phyloP scores from a whole-genome alignment of 345 rosid species.

The Citrus glauca region DNA sequence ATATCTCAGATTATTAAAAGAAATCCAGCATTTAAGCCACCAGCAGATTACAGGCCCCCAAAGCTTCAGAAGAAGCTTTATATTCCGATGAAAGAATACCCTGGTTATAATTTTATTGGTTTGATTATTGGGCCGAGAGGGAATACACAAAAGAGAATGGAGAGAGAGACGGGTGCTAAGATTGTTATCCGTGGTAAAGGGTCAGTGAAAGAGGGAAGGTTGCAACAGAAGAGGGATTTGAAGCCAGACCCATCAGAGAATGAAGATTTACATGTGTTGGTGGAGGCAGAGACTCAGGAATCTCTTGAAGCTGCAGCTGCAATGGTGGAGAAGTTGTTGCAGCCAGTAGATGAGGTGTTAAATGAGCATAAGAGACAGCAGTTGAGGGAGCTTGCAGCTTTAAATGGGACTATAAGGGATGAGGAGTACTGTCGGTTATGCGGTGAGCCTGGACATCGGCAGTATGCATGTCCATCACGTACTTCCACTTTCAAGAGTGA shows the following conservation, averaged over 20 bases:
- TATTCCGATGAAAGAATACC: conserved; percentile 91
- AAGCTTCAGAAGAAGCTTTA: conserved; percentile 97
- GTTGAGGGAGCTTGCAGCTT: conserved; percentile 90
- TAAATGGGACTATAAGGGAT: conserved; percentile 98
- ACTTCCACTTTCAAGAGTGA: conserved; percentile 90
- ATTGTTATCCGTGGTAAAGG: conserved; percentile 98
- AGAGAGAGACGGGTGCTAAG: conserved; percentile 92
- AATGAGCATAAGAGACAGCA: conserved; percentile 99
- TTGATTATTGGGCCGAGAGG: conserved; percentile 95
- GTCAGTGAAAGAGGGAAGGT: conserved; percentile 86
- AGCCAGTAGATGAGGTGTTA: conserved; percentile 94
- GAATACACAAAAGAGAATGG: conserved; percentile 98
- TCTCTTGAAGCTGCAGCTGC: conserved; percentile 93
- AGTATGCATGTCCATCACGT: conserved; percentile 89
- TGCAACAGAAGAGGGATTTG: conserved; percentile 91
- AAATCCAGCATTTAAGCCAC: conserved; percentile 95
- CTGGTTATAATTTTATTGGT: conserved; percentile 89
- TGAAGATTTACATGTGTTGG: conserved; percentile 97
- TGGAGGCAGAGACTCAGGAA: conserved; percentile 92
- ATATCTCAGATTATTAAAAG: conserved; percentile 83
- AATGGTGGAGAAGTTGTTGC: conserved; percentile 94
- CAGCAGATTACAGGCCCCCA: conserved; percentile 93
- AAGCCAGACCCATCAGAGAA: conserved; percentile 91
- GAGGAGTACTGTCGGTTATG: conserved; percentile 90
- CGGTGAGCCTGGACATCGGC: conserved; percentile 95